Conservation (phyloP, 2,329 filamentous ascomycete genomes). For the Dryadomyces quercivorus region DNA sequence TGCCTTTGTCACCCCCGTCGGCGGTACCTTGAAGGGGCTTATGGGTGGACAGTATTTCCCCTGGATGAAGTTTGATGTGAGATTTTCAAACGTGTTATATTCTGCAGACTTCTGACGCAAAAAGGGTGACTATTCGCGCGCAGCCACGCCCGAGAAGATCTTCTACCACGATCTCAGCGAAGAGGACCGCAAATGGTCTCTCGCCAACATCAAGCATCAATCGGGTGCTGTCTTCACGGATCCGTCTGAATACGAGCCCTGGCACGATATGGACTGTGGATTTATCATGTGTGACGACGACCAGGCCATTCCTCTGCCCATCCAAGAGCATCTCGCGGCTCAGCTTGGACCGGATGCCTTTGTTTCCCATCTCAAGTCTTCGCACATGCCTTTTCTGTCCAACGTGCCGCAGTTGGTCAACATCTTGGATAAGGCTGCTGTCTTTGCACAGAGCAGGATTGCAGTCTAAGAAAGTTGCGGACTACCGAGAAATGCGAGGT, state of each 20-base stretch:
- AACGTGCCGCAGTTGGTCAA: background rate
- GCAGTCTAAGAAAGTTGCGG: no score
- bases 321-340: background rate
- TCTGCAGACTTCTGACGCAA: no score
- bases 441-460: background rate
- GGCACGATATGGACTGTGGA: background rate
- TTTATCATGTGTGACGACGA: slow-evolving; percentile 2
- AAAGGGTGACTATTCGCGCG: background rate
- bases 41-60: slow-evolving; percentile 14
- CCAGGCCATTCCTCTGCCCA: background rate
- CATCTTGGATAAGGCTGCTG: background rate
- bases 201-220: background rate
- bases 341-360: background rate
- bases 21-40: slow-evolving; percentile 12
- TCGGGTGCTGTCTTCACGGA: background rate
- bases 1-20: slow-evolving; percentile 15
- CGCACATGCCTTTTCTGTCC: slow-evolving; percentile 1
- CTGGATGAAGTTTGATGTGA: slow-evolving; percentile 13
- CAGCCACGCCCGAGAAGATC: background rate
- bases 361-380: background rate
- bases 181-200: background rate
- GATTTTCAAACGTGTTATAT: no score
- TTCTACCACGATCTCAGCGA: slow-evolving; percentile 2
- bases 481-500: no score
- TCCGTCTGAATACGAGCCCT: background rate